Conservation (phyloP, 805 yeast species). For the Maudiozyma bulderi region DNA sequence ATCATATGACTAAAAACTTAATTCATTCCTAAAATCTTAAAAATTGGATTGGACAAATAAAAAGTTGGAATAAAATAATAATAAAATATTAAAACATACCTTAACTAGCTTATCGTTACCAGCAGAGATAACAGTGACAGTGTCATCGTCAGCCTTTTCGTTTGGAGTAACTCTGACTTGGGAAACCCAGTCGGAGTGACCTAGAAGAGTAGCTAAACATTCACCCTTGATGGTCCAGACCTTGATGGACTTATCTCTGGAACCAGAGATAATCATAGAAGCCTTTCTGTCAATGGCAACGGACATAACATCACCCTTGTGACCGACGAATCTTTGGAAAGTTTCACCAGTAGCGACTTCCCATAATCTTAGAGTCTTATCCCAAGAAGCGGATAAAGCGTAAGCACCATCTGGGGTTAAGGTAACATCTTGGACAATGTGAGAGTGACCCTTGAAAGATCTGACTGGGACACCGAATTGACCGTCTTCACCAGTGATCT, state of each 20-base stretch:
- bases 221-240: conserved; percentile 99
- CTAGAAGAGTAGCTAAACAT: conserved; percentile 86
- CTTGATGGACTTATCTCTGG: conserved; percentile 98
- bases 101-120: conserved; percentile 98
- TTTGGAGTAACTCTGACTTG: conserved; percentile 93
- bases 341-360: conserved; percentile 89
- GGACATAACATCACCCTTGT: conserved; percentile 93
- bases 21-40: neutral
- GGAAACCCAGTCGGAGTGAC: conserved; percentile 99
- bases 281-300: conserved; percentile 94
- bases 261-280: conserved; percentile 96
- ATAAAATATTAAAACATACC: conserved; percentile 55
- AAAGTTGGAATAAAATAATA: conserved; percentile 1
- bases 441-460: conserved; percentile 97
- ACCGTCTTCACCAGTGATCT: conserved; percentile 90
- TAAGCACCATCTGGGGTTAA: conserved; percentile 95
- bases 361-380: conserved; percentile 98
- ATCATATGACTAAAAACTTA: conserved; percentile 43
- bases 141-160: conserved; percentile 37
- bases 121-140: conserved; percentile 82
- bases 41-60: conserved; percentile 6
- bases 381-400: conserved; percentile 99
- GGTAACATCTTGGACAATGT: conserved; percentile 96
- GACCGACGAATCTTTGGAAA: conserved; percentile 93
- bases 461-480: conserved; percentile 97